Evolutionary conservation across 441 rosid genomes (phyloP).

Genomic region (Daphne laureola): DNA sequence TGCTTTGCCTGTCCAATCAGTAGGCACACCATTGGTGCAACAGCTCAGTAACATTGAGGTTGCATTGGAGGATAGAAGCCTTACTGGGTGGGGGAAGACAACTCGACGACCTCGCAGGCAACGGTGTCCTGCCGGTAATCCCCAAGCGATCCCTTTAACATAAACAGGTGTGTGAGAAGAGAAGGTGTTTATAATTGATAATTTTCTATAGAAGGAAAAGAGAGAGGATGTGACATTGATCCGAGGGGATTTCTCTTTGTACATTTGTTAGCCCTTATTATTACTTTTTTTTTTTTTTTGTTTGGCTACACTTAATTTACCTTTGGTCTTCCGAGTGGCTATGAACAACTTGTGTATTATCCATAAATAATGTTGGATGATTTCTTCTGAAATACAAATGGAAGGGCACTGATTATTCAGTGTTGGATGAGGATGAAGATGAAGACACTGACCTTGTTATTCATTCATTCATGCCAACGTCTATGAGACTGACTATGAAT

Average conservation of each 20-base stretch:
- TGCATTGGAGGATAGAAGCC: conserved; percentile 73
- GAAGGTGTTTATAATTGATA: conserved; percentile 19
- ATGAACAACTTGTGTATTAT: conserved; percentile 29
- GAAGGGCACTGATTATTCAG: conserved; percentile 4
- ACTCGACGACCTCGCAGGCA: conserved; percentile 86
- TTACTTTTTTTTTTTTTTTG: no score
- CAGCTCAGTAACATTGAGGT: conserved; percentile 44
- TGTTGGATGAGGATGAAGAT: no score
- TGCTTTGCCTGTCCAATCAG: conserved; percentile 29
- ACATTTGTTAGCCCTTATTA: conserved; percentile 35
- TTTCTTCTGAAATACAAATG: conserved; percentile 28
- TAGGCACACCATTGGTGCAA: conserved; percentile 34
- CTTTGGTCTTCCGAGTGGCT: conserved; percentile 23
- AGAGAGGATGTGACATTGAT: conserved; percentile 23
- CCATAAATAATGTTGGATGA: conserved; percentile 42
- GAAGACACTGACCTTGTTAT: no score
- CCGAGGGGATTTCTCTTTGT: conserved; percentile 34
- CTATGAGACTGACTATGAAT: no score
- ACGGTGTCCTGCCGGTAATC: conserved; percentile 83
- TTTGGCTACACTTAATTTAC: conserved; percentile 26
- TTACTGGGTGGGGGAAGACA: conserved; percentile 93
- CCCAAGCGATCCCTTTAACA: conserved; percentile 44
- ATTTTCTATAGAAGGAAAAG: conserved; percentile 29
- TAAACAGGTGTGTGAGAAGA: conserved; percentile 24
- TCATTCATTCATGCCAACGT: no score